Conservation (phyloP, 2,329 filamentous ascomycete genomes). For the Nannizziopsis arthrosporioides region DNA sequence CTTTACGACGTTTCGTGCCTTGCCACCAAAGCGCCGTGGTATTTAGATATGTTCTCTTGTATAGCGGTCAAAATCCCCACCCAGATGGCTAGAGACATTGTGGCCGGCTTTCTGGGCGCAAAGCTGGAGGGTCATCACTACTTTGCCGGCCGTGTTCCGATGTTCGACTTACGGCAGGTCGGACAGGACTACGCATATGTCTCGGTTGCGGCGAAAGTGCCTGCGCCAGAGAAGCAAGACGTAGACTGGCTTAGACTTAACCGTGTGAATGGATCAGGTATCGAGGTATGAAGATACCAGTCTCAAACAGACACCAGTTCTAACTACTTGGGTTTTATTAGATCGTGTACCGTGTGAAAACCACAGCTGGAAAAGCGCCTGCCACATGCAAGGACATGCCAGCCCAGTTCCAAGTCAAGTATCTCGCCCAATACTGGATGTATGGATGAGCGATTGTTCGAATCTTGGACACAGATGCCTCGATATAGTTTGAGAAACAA, state of each 20-base stretch:
- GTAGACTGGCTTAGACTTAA: constrained; percentile 28
- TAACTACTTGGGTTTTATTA: constrained; percentile 15
- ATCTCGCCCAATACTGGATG: constrained; percentile 36
- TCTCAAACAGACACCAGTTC: neutral
- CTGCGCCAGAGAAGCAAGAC: constrained; percentile 20
- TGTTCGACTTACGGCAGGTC: constrained; percentile 24
- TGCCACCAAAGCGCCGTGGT: constrained; percentile 13
- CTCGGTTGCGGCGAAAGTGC: constrained; percentile 21
- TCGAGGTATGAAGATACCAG: constrained; percentile 21
- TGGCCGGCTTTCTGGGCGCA: constrained; percentile 18
- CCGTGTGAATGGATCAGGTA: constrained; percentile 19
- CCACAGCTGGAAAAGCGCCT: constrained; percentile 27
- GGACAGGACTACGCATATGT: constrained; percentile 21
- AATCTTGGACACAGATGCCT: neutral
- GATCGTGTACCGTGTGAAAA: constrained; percentile 34
- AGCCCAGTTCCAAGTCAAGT: constrained; percentile 26
- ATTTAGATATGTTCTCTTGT: constrained; percentile 2
- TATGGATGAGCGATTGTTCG: constrained; percentile 22
- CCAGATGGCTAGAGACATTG: constrained; percentile 14
- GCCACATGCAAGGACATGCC: constrained; percentile 25
- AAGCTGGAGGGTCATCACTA: constrained; percentile 26
- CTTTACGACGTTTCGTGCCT: constrained; percentile 36
- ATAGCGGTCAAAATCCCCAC: constrained; percentile 2
- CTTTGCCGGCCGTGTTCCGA: constrained; percentile 23
- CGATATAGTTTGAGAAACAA: neutral